Percentiles rank a stretch among this genome's conserved stretches.
These are phyloP conservation scores for Abrus precatorius DNA, from an alignment of 306 rosid genomes.

Conservation along the genomic window DNA sequence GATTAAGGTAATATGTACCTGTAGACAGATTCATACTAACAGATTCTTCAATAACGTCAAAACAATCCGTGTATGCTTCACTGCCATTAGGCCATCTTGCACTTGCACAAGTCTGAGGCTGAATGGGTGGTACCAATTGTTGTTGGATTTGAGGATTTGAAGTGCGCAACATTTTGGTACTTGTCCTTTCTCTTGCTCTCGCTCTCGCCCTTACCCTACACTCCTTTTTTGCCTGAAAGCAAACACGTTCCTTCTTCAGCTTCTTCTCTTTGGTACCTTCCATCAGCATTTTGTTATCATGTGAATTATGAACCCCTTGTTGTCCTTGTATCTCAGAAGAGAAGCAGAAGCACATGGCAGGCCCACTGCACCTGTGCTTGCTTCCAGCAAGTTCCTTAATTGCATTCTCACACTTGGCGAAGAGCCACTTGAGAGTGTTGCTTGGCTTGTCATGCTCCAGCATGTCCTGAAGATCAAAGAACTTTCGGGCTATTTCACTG, in stretches of 20 bases:
- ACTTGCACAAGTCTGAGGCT: conserved; percentile 30
- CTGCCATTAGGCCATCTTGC: conserved; percentile 38
- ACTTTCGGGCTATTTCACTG: conserved; percentile 78
- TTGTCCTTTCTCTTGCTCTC: conserved; percentile 84
- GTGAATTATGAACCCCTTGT: conserved; percentile 4
- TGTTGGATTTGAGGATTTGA: conserved; percentile 45
- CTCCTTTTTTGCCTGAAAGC: conserved; percentile 51
- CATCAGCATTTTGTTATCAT: conserved; percentile 26
- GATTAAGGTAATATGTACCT: no score
- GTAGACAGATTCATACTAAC: background rate
- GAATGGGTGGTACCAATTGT: conserved; percentile 50
- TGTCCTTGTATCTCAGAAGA: conserved; percentile 19
- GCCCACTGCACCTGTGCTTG: conserved; percentile 40
- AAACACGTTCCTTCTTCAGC: conserved; percentile 42
- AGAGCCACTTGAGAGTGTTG: conserved; percentile 89
- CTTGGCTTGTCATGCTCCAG: conserved; percentile 92
- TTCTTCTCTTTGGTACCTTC: conserved; percentile 41
- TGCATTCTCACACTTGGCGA: conserved; percentile 67
- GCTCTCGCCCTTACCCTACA: conserved; percentile 81
- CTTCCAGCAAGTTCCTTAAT: conserved; percentile 62
- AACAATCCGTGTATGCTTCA: conserved; percentile 38
- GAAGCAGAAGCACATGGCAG: conserved; percentile 13
- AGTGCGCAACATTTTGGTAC: conserved; percentile 57
- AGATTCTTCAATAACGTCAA: conserved; percentile 51
- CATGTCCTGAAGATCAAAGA: conserved; percentile 95